phyloP scores from a whole-genome alignment of 441 rosid genomes.

The Brassica balearica region DNA sequence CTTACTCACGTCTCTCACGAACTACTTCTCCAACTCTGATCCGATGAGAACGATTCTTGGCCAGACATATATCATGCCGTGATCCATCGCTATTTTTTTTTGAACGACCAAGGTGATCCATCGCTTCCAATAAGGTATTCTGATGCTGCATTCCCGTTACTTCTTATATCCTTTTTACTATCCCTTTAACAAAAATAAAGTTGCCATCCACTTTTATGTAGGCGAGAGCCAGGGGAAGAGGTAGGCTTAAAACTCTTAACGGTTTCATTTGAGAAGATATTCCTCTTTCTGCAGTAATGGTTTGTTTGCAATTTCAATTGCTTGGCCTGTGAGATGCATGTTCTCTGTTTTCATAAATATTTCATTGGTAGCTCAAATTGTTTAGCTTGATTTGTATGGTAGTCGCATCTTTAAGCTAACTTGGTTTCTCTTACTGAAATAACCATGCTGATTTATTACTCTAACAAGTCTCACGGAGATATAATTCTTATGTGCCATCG shows the following conservation, averaged over 20 bases:
- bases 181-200: not conserved
- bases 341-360: not conserved
- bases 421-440: not conserved
- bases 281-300: not conserved
- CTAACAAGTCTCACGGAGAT: not conserved
- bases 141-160: not conserved
- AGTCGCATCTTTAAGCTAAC: not conserved
- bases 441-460: not conserved
- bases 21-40: constrained; percentile 72
- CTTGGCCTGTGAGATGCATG: not conserved
- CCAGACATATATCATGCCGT: constrained; percentile 91
- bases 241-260: not conserved
- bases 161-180: no score
- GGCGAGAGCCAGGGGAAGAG: not conserved
- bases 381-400: not conserved
- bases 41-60: constrained; percentile 82
- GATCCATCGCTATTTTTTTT: constrained; percentile 61
- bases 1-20: constrained; percentile 48
- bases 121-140: constrained; percentile 46
- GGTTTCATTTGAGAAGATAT: not conserved
- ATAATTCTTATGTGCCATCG: not conserved
- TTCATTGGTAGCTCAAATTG: not conserved
- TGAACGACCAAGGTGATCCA: no score
- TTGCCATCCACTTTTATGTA: not conserved
- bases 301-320: no score